A percentile compares a stretch with the other conserved stretches of the same genome.
These are phyloP conservation scores for Graphilbum ipis-grandicollis DNA, from an alignment of 2,329 filamentous ascomycete genomes.

Conservation along the genomic window DNA sequence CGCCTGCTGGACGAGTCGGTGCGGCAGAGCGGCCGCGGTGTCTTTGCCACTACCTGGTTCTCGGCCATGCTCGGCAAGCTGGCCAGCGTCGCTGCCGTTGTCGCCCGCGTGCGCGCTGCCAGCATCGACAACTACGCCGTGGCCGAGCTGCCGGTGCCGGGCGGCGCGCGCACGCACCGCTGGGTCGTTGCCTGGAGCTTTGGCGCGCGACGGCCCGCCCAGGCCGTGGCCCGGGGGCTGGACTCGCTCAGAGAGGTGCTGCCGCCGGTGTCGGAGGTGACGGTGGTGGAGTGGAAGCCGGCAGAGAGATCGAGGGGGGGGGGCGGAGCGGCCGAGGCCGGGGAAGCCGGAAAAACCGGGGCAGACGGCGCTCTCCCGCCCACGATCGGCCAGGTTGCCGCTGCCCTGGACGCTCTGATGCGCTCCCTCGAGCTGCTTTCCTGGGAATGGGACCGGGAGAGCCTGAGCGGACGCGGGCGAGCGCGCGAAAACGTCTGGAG, in stretches of 20 bases:
- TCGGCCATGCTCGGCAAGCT: slow-evolving; percentile 80
- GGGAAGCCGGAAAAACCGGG: no score
- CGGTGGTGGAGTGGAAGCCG: slow-evolving; percentile 24
- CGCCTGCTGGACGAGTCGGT: slow-evolving; percentile 32
- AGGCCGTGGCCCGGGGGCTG: slow-evolving; percentile 25
- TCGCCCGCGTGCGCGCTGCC: slow-evolving; percentile 36
- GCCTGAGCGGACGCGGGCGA: slow-evolving; percentile 41
- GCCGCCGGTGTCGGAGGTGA: slow-evolving; percentile 23
- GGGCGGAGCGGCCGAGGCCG: no score
- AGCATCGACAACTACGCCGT: slow-evolving; percentile 63
- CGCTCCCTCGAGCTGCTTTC: slow-evolving; percentile 34
- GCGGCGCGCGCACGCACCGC: slow-evolving; percentile 57
- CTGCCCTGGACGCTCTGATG: slow-evolving; percentile 27
- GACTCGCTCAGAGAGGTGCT: slow-evolving; percentile 22
- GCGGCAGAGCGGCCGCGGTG: slow-evolving; percentile 25
- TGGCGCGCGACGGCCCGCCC: slow-evolving; percentile 41
- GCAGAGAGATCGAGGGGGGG: slow-evolving; percentile 6
- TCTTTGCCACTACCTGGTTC: slow-evolving; percentile 89
- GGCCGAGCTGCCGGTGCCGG: slow-evolving; percentile 51
- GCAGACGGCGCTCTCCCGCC: no score
- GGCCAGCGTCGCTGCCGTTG: slow-evolving; percentile 42
- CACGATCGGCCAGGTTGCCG: slow-evolving; percentile 12
- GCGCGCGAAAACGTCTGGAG: slow-evolving; percentile 63
- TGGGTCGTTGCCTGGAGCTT: slow-evolving; percentile 91
- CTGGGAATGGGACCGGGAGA: slow-evolving; percentile 45